Percentiles rank a stretch among this genome's conserved stretches.
phyloP scores from a whole-genome alignment of 345 rosid species.

The Mercurialis annua region DNA sequence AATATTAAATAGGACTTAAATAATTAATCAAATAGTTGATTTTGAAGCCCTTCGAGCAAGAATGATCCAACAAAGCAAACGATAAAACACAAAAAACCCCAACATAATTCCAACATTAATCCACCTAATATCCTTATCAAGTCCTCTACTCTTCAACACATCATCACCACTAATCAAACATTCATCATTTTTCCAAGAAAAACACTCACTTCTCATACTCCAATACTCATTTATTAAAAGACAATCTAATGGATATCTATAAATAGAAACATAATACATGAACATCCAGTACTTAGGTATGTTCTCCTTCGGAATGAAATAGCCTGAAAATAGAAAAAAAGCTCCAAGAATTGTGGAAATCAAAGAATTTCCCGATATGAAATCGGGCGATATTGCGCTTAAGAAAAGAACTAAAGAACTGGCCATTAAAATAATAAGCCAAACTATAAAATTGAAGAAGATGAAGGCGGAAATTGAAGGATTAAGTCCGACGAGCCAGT shows the following conservation, averaged over 20 bases:
- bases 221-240: constrained; percentile 78
- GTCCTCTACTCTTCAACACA: constrained; percentile 67
- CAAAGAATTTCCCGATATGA: constrained; percentile 76
- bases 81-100: constrained; percentile 76
- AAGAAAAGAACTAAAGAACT: constrained; percentile 77
- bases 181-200: constrained; percentile 36
- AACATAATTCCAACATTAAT: constrained; percentile 80
- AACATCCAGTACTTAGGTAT: constrained; percentile 87
- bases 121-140: constrained; percentile 66
- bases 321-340: constrained; percentile 85
- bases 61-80: constrained; percentile 77
- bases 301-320: constrained; percentile 81
- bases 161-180: constrained; percentile 71
- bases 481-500: constrained; percentile 87
- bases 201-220: constrained; percentile 58
- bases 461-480: constrained; percentile 58
- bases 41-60: constrained; percentile 63
- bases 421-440: constrained; percentile 79
- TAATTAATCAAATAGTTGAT: constrained; percentile 45
- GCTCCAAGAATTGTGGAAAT: constrained; percentile 83
- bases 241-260: constrained; percentile 77
- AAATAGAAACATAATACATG: constrained; percentile 84
- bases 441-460: constrained; percentile 67
- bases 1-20: too few relatives aligned
- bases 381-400: constrained; percentile 76